Evolutionary conservation across 129 eudicot species (phyloP).

Genomic region (Escallonia rubra): DNA sequence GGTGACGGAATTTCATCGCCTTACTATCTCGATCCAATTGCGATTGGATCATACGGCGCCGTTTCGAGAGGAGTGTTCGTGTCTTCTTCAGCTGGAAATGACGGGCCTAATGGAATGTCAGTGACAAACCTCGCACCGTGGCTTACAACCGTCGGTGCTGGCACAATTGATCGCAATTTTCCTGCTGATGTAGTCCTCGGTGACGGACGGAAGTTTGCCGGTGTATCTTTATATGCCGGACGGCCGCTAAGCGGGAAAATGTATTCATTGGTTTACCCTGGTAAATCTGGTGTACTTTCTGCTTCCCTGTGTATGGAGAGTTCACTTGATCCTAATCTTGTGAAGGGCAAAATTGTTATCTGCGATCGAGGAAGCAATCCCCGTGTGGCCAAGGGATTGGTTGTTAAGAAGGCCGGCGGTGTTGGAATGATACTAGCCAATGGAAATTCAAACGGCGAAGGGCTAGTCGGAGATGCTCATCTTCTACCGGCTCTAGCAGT

Average conservation of each 20-base stretch:
- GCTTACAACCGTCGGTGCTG: slow-evolving; percentile 85
- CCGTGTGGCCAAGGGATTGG: slow-evolving; percentile 80
- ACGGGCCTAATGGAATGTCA: slow-evolving; percentile 88
- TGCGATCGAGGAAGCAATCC: slow-evolving; percentile 92
- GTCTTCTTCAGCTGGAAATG: slow-evolving; percentile 85
- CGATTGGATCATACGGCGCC: slow-evolving; percentile 86
- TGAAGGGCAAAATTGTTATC: slow-evolving; percentile 76
- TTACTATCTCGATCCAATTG: slow-evolving; percentile 85
- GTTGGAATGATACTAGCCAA: slow-evolving; percentile 85
- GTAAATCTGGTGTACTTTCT: slow-evolving; percentile 62
- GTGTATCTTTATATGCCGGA: slow-evolving; percentile 77
- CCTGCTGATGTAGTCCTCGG: slow-evolving; percentile 72
- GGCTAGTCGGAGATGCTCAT: slow-evolving; percentile 84
- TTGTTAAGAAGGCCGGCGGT: slow-evolving; percentile 89
- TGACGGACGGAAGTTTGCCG: slow-evolving; percentile 64
- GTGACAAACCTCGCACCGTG: slow-evolving; percentile 87
- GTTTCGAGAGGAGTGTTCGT: slow-evolving; percentile 78
- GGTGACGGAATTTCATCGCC: slow-evolving; percentile 91
- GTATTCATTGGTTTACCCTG: slow-evolving; percentile 71
- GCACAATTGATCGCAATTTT: slow-evolving; percentile 78
- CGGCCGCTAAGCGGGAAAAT: slow-evolving; percentile 54
- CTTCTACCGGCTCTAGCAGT: slow-evolving; percentile 73
- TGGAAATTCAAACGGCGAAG: slow-evolving; percentile 73
- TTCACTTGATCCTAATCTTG: slow-evolving; percentile 52
- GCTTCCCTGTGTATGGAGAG: slow-evolving; percentile 86